Conservation (phyloP, 331 rosid species). For the Ulmus americana region DNA sequence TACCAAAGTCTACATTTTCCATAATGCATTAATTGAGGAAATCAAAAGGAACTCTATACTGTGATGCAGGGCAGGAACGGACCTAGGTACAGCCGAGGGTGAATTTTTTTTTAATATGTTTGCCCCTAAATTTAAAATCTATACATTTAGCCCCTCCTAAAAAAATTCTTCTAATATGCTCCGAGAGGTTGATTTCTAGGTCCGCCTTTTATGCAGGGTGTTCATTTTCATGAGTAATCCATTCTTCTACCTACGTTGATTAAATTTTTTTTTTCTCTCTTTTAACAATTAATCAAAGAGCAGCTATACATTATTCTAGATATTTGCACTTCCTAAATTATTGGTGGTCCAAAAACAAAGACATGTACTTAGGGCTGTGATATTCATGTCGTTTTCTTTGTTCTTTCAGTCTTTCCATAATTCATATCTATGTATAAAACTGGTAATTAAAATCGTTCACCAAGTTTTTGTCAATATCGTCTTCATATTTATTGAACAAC, state of each 20-base stretch:
- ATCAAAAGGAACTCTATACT: too few relatives aligned
- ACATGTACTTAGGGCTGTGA: conserved; percentile 14
- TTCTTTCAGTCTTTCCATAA: conserved; percentile 4
- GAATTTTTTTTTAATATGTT: too few relatives aligned
- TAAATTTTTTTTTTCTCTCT: background rate
- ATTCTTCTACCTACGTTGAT: conserved; percentile 4
- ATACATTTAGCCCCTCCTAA: too few relatives aligned
- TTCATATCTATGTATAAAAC: background rate
- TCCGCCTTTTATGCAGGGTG: background rate
- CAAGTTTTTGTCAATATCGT: background rate
- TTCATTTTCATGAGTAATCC: background rate
- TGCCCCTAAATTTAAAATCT: too few relatives aligned
- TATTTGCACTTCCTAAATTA: conserved; percentile 30
- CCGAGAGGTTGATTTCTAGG: background rate
- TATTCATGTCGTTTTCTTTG: conserved; percentile 21
- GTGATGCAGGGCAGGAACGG: too few relatives aligned
- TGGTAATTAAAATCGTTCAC: background rate
- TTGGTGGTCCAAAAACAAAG: conserved; percentile 36
- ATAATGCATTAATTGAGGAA: background rate
- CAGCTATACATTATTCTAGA: conserved; percentile 17
- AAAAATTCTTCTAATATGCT: too few relatives aligned
- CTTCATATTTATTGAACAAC: conserved; percentile 6
- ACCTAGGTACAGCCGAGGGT: too few relatives aligned
- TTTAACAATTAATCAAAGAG: background rate
- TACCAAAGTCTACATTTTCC: too few relatives aligned